Conservation (phyloP, 257 asterid species). For the Fraxinus pennsylvanica region DNA sequence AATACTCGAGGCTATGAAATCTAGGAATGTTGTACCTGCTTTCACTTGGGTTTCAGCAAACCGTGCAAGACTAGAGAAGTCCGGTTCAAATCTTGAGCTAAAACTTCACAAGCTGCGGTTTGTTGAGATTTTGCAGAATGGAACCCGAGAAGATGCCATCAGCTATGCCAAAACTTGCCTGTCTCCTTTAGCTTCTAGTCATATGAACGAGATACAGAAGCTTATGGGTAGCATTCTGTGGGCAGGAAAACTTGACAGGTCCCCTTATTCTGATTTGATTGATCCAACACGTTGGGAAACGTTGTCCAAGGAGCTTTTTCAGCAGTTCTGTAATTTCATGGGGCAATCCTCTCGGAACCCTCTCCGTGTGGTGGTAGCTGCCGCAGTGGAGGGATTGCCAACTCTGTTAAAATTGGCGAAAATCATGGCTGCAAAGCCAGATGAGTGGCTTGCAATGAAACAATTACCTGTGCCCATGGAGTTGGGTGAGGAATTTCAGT, state of each 20-base stretch:
- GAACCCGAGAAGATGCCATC: conserved; percentile 39
- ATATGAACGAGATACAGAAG: conserved; percentile 50
- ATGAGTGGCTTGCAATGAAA: conserved; percentile 59
- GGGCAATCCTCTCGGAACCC: conserved; percentile 58
- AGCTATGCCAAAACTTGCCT: conserved; percentile 42
- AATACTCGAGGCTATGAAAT: conserved; percentile 46
- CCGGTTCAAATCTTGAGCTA: conserved; percentile 45
- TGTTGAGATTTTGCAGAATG: conserved; percentile 44
- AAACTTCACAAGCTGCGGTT: conserved; percentile 53
- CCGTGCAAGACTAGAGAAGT: conserved; percentile 36
- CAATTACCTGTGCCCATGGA: conserved; percentile 58
- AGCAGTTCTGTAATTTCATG: conserved; percentile 41
- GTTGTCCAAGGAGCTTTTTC: conserved; percentile 40
- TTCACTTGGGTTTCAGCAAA: conserved; percentile 52
- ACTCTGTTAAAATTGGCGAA: conserved; percentile 52
- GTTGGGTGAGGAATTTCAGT: conserved; percentile 56
- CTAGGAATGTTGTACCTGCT: conserved; percentile 53
- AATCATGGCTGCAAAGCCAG: conserved; percentile 53
- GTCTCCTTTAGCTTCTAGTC: conserved; percentile 44
- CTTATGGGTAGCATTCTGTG: conserved; percentile 57
- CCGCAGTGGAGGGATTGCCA: conserved; percentile 64
- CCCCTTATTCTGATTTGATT: conserved; percentile 53
- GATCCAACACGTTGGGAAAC: conserved; percentile 46
- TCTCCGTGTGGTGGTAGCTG: conserved; percentile 47
- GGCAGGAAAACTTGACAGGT: conserved; percentile 50